A percentile compares a stretch with the other conserved stretches of the same genome.
phyloP scores from a whole-genome alignment of 805 yeast species.

The Wickerhamiella cacticola region DNA sequence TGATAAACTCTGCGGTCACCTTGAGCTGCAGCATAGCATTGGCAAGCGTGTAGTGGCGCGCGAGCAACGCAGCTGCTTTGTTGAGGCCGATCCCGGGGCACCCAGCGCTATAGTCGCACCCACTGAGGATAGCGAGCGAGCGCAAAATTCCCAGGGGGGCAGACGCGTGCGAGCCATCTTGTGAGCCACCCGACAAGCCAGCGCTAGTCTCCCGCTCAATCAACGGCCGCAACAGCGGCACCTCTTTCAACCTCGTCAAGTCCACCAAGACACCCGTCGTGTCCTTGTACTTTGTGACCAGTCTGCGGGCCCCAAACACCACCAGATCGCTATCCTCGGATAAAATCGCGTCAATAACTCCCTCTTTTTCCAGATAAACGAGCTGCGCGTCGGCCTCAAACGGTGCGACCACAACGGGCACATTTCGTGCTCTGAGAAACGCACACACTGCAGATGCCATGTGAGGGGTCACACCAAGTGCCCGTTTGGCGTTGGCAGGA shows the following conservation, averaged over 20 bases:
- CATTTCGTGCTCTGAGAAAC: constrained; percentile 39
- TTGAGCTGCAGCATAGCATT: constrained; percentile 39
- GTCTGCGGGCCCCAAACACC: constrained; percentile 66
- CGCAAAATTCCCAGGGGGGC: constrained; percentile 32
- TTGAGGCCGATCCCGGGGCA: constrained; percentile 68
- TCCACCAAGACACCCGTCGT: constrained; percentile 54
- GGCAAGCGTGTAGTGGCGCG: constrained; percentile 40
- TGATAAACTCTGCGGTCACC: constrained; percentile 51
- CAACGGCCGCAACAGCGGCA: constrained; percentile 17
- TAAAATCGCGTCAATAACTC: constrained; percentile 70
- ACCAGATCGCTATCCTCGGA: constrained; percentile 92
- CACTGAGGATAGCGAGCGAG: constrained; percentile 75
- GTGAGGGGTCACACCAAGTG: constrained; percentile 76
- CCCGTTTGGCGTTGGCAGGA: constrained; percentile 22
- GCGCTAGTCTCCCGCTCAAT: too few relatives aligned
- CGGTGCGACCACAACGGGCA: constrained; percentile 84
- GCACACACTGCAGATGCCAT: constrained; percentile 81
- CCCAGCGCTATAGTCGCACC: constrained; percentile 93
- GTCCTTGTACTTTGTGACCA: constrained; percentile 70
- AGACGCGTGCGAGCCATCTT: not conserved
- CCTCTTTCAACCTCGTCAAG: constrained; percentile 38
- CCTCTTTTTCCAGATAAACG: constrained; percentile 71
- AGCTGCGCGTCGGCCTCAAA: constrained; percentile 97
- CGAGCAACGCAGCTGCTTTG: constrained; percentile 55
- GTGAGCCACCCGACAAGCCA: not conserved